Percentiles rank a stretch among this genome's conserved stretches.
Conservation (phyloP, 495 filamentous ascomycete species). For the Xylaria grammica region DNA sequence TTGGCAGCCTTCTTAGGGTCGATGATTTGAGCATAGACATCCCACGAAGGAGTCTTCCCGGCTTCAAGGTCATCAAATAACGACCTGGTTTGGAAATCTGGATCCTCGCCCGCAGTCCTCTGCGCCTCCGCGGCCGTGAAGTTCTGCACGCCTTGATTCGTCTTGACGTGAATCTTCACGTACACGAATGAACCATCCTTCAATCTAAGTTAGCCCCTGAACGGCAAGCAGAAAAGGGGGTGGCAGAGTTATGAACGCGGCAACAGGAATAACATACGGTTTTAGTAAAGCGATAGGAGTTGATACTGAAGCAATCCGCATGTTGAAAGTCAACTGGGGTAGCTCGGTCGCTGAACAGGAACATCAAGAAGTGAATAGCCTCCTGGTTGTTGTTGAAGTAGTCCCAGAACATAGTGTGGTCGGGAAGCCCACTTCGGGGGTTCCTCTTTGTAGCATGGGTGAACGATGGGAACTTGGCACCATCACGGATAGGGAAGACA, state of each 20-base stretch:
- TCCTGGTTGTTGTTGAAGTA: conserved; percentile 60
- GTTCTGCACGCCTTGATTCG: conserved; percentile 59
- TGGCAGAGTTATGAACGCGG: not conserved
- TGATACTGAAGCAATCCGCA: conserved; percentile 60
- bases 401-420: conserved; percentile 49
- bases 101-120: conserved; percentile 52
- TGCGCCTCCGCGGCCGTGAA: conserved; percentile 57
- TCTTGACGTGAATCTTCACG: conserved; percentile 61
- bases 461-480: conserved; percentile 64
- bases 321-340: conserved; percentile 65
- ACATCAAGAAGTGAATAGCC: conserved; percentile 71
- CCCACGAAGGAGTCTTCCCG: conserved; percentile 49
- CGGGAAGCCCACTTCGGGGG: conserved; percentile 62
- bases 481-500: conserved; percentile 56
- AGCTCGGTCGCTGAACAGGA: conserved; percentile 67
- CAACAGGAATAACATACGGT: conserved; percentile 24
- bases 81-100: conserved; percentile 47
- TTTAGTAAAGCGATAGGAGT: conserved; percentile 66
- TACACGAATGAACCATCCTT: conserved; percentile 62
- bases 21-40: conserved; percentile 55
- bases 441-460: conserved; percentile 71
- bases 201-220: not conserved
- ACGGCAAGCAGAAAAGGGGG: not conserved
- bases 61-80: conserved; percentile 45
- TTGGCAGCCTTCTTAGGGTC: conserved; percentile 45